Base-by-base conservation (phyloP, 202 grass and related monocot species). In the Cymbopogon flexuosus region DNA sequence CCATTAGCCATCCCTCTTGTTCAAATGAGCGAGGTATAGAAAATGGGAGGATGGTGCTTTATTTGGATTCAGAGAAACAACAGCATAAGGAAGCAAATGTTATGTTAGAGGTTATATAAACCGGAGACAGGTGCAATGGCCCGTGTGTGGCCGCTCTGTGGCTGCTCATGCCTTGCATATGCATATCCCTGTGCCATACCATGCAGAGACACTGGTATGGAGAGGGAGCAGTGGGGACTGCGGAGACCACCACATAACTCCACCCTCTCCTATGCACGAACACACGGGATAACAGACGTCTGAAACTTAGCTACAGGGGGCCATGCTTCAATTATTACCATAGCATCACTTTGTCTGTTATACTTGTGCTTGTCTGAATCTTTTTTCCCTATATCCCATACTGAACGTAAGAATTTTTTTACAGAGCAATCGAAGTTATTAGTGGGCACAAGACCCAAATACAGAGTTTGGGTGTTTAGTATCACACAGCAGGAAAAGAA, bases 41-140 rank as follows among this genome's bases (percentile, higher is more conserved):
- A 49, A 84, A 89, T 79, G 83, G 86, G 81, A 84, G 88, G 83
- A 34, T 65, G 79, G 42, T 40, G 76, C 40, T 81, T 12, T 76
- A 56, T 82, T 84, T 89, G 69, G 75, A 84, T 78, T 73, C 69
- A 78, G 65, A 88, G 86, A 91, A 87, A 86, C 76, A 87, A 86
- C 76, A 39, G 47, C 78, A 36, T 37, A 62, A 78, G 68, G 81
- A 37, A 58, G 78, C 79, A 77, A 85, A 83, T 72, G 74, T 35
- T 90, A 83, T 72, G 74, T 29, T 90, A 52, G 64, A 73, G 86
- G 70, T 72, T 83, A 90, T 90, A 79, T 76, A 80, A 63, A 73
- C 56, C 5, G 65, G 59, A 84, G 54, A 62, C 56, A 47, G 75
- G 66, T 81, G 77, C 73, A 79, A 33, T 62, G 65, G 30, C 69